These are phyloP conservation scores for Brachypodium distachyon DNA, from an alignment of 202 grass and related monocot species.

Conservation along the genomic window DNA sequence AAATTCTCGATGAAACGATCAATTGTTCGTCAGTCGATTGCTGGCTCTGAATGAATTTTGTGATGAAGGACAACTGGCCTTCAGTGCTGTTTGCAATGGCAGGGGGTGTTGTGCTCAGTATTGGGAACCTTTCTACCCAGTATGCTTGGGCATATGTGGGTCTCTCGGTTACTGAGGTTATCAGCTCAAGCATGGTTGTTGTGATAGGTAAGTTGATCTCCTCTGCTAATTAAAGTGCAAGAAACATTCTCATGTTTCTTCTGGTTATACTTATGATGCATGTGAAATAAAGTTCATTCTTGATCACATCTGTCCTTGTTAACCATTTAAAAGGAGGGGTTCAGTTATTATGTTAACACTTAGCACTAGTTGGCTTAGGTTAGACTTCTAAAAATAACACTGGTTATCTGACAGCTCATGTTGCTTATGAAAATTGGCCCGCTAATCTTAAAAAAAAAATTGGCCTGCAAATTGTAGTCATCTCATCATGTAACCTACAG, in stretches of 20 bases:
- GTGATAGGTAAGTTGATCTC: constrained; percentile 56
- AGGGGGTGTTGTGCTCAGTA: constrained; percentile 77
- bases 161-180: constrained; percentile 91
- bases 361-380: too few species aligned
- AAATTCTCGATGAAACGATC: background rate
- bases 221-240: background rate
- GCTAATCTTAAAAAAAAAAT: too few species aligned
- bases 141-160: constrained; percentile 94
- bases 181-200: constrained; percentile 84
- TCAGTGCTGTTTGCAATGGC: constrained; percentile 88
- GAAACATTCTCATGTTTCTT: background rate
- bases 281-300: background rate
- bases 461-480: too few species aligned
- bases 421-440: too few species aligned
- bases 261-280: background rate
- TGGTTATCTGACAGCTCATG: background rate
- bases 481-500: too few species aligned
- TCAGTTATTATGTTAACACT: too few species aligned
- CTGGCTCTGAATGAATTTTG: constrained; percentile 6
- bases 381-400: too few species aligned
- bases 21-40: background rate
- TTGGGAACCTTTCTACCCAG: constrained; percentile 91
- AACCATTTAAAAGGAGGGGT: background rate
- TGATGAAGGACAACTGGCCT: constrained; percentile 76
- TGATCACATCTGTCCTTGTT: background rate